phyloP scores from a whole-genome alignment of 78 protist species.

The Dictyostelium capitatum region DNA sequence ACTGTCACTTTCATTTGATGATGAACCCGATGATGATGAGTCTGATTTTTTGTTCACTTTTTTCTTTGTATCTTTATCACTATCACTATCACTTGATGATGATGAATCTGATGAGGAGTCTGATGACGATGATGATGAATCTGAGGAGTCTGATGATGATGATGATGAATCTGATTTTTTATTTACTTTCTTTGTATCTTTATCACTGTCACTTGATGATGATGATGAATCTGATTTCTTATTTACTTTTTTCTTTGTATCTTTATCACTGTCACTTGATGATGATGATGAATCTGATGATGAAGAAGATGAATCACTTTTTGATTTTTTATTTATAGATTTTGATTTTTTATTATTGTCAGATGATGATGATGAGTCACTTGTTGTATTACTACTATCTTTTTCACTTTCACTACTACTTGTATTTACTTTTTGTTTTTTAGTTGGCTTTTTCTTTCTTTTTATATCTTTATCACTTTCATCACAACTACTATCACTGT shows the following conservation, averaged over 20 bases:
- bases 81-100: conserved; percentile 17
- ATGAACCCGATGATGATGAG: background rate
- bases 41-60: no score
- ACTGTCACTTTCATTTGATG: conserved; percentile 18
- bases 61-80: no score
- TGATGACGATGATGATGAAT: background rate
- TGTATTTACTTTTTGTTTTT: background rate
- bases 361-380: background rate
- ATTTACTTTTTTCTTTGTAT: no score
- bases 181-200: no score
- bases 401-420: conserved; percentile 14
- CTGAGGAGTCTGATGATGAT: no score
- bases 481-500: conserved; percentile 2
- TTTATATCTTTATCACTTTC: background rate
- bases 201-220: background rate
- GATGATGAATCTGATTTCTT: no score
- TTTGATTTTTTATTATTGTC: background rate
- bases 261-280: no score
- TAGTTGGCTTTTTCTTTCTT: background rate
- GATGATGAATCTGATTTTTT: no score
- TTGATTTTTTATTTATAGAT: background rate
- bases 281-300: no score
- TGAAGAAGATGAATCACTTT: background rate
- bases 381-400: conserved; percentile 16
- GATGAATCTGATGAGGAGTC: background rate